A percentile compares a stretch with the other conserved stretches of the same genome.
phyloP scores from a whole-genome alignment of 2,329 filamentous ascomycete species.

The Talaromyces sp. region DNA sequence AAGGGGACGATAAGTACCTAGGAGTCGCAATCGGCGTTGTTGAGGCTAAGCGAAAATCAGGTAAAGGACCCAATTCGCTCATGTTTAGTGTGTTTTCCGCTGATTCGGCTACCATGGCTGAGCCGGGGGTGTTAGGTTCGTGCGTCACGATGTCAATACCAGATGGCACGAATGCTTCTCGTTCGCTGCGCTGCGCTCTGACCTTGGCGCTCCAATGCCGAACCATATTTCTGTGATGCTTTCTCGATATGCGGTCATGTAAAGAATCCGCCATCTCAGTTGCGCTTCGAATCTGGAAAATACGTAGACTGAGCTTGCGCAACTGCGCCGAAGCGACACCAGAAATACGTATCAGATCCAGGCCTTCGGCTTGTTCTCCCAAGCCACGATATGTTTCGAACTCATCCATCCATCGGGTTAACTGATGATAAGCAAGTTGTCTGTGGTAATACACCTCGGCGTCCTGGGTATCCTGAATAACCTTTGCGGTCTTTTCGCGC shows the following conservation, averaged over 20 bases:
- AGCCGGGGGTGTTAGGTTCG: constrained; percentile 23
- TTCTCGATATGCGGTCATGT: constrained; percentile 48
- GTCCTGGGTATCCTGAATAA: constrained; percentile 31
- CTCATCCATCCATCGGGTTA: constrained; percentile 35
- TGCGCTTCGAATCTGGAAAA: constrained; percentile 51
- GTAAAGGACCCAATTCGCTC: constrained; percentile 30
- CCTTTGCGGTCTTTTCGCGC: constrained; percentile 37
- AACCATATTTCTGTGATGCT: constrained; percentile 53
- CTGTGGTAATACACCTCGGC: constrained; percentile 36
- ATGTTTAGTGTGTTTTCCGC: constrained; percentile 34
- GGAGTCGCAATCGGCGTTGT: constrained; percentile 38
- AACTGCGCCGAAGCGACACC: constrained; percentile 45
- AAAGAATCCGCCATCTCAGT: constrained; percentile 51
- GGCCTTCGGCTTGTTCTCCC: constrained; percentile 42
- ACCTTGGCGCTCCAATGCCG: constrained; percentile 51
- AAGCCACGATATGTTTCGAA: constrained; percentile 30
- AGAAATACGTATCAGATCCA: constrained; percentile 45
- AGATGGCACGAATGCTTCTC: constrained; percentile 23
- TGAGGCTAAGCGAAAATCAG: constrained; percentile 25
- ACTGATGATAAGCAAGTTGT: constrained; percentile 33
- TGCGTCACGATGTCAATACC: constrained; percentile 24
- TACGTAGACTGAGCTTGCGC: constrained; percentile 53
- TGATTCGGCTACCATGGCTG: constrained; percentile 26
- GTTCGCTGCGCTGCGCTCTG: constrained; percentile 25
- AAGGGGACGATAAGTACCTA: constrained; percentile 42